These are phyloP conservation scores for Arachis stenosperma DNA, from an alignment of 306 rosid species.

Conservation along the genomic window DNA sequence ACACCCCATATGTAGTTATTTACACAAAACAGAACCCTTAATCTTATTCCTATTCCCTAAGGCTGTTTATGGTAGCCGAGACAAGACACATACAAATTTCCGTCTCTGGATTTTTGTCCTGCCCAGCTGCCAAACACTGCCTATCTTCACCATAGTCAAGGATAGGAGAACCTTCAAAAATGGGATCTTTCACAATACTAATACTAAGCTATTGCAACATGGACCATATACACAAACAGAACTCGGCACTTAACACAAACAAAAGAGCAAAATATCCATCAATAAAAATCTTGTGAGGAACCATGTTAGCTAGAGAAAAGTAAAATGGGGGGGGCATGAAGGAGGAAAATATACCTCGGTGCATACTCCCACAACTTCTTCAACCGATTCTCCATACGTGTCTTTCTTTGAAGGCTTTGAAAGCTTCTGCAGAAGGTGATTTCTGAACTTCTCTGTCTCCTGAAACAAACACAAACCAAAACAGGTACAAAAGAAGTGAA, in stretches of 20 bases:
- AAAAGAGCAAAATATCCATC: neutral
- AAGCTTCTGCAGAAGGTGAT: constrained; percentile 66
- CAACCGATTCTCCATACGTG: constrained; percentile 63
- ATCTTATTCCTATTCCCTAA: constrained; percentile 14
- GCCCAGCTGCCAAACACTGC: no score
- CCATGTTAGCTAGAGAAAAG: constrained; percentile 30
- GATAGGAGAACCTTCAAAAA: neutral
- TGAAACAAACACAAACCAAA: constrained; percentile 28
- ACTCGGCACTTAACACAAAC: neutral
- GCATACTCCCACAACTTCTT: constrained; percentile 78
- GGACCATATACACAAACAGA: constrained; percentile 1
- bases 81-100: no score
- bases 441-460: constrained; percentile 77
- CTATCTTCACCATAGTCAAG: neutral
- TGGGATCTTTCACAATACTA: no score
- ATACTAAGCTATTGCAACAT: neutral
- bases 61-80: no score
- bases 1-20: no score
- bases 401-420: constrained; percentile 77
- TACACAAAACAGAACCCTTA: no score
- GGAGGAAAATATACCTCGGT: constrained; percentile 58
- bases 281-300: neutral
- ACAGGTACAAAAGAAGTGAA: neutral
- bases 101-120: no score
- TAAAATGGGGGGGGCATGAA: neutral